phyloP scores from a whole-genome alignment of 352 stramenopile species.

The Elongisporangium prolatum region DNA sequence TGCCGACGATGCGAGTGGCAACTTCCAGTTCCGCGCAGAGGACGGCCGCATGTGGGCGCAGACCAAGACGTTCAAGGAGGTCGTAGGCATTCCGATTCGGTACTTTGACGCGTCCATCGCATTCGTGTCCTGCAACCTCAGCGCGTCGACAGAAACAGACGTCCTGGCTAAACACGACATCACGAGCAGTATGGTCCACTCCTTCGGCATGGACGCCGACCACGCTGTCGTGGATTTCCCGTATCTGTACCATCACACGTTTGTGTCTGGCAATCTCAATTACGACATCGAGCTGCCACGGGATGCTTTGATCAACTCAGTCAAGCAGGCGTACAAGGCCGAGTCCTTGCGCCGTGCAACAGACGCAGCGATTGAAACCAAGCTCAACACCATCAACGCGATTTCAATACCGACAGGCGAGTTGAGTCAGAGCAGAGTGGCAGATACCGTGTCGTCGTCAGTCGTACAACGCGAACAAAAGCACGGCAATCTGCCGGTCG shows the following conservation, averaged over 20 bases:
- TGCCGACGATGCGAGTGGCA: constrained; percentile 73
- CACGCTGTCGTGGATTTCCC: constrained; percentile 72
- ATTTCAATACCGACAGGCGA: constrained; percentile 7
- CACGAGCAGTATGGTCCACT: constrained; percentile 63
- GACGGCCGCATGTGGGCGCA: constrained; percentile 73
- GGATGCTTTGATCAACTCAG: constrained; percentile 21
- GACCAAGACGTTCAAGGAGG: constrained; percentile 68
- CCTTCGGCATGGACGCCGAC: constrained; percentile 79
- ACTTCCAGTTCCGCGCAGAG: constrained; percentile 63
- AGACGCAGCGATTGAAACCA: constrained; percentile 52
- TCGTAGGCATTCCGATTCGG: constrained; percentile 73
- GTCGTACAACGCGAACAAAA: constrained; percentile 2
- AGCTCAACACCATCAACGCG: constrained; percentile 39
- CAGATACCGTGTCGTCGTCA: constrained; percentile 14
- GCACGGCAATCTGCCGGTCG: constrained; percentile 34
- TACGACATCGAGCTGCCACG: constrained; percentile 63
- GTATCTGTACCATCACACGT: constrained; percentile 83
- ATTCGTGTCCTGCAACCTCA: constrained; percentile 79
- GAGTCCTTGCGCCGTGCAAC: constrained; percentile 55
- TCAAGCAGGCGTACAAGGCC: constrained; percentile 78
- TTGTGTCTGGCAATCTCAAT: constrained; percentile 77
- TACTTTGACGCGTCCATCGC: constrained; percentile 85
- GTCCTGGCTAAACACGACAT: constrained; percentile 49
- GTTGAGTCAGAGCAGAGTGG: constrained; percentile 14
- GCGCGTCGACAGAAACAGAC: constrained; percentile 26